These are phyloP conservation scores for Wickerhamomyces silvicola DNA, from an alignment of 805 yeast genomes.

Conservation along the genomic window DNA sequence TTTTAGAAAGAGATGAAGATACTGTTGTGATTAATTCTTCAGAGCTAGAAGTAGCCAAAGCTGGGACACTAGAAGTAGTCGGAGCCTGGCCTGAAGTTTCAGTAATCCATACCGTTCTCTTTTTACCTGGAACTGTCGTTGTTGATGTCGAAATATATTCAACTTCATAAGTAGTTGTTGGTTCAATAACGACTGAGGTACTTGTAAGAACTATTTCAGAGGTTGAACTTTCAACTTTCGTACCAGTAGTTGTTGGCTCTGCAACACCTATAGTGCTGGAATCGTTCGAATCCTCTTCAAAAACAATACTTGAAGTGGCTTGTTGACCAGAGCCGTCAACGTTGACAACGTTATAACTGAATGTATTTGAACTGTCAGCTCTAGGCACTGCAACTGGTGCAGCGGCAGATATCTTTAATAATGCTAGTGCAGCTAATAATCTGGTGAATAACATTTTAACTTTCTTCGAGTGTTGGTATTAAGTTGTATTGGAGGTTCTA, in stretches of 20 bases:
- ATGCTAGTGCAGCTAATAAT: conserved; percentile 14
- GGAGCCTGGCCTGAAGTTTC: conserved; percentile 15
- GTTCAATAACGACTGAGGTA: conserved; percentile 7
- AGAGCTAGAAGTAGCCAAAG: conserved; percentile 1
- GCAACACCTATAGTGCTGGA: conserved; percentile 15
- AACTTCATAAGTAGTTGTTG: conserved; percentile 9
- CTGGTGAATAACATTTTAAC: conserved; percentile 19
- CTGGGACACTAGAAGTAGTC: conserved; percentile 2
- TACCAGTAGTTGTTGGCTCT: conserved; percentile 17
- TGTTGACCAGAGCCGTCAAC: conserved; percentile 23
- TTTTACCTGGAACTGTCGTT: conserved; percentile 17
- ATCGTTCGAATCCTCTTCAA: conserved; percentile 11
- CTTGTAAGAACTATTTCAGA: conserved; percentile 8
- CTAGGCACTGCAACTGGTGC: conserved; percentile 15
- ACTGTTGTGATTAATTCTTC: conserved; percentile 5
- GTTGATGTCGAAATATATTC: conserved; percentile 18
- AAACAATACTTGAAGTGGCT: conserved; percentile 15
- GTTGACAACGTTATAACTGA: conserved; percentile 21
- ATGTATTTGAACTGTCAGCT: conserved; percentile 15
- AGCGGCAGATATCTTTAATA: conserved; percentile 16
- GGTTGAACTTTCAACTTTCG: conserved; percentile 3
- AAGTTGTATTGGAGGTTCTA: not conserved
- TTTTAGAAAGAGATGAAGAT: conserved; percentile 4
- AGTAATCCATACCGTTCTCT: conserved; percentile 21
- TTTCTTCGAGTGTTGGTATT: not conserved